Conservation (phyloP, 2,329 filamentous ascomycete species). For the Amylocarpus encephaloides region DNA sequence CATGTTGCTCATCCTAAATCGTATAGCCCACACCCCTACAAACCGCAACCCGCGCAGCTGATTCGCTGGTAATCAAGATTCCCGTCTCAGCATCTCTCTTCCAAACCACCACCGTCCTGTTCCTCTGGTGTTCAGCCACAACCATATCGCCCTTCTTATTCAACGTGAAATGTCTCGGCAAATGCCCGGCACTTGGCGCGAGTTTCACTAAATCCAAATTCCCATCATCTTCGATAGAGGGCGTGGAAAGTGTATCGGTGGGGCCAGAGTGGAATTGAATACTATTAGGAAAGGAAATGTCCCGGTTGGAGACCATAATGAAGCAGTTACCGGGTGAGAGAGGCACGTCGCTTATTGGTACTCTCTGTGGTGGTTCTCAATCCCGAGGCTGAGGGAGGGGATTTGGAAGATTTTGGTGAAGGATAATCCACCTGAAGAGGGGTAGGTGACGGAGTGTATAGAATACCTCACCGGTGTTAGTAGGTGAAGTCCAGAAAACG, state of each 20-base stretch:
- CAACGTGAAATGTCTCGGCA: conserved; percentile 39
- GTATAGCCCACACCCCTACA: conserved; percentile 5
- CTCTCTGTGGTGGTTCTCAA: conserved; percentile 6
- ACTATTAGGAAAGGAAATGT: conserved; percentile 9
- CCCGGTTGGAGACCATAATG: conserved; percentile 14
- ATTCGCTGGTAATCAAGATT: conserved; percentile 24
- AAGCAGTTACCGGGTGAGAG: conserved; percentile 13
- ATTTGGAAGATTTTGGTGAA: conserved; percentile 10
- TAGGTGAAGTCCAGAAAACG: conserved; percentile 33
- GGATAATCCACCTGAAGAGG: not conserved
- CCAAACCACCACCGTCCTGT: conserved; percentile 35
- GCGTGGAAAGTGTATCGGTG: conserved; percentile 38
- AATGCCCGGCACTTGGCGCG: conserved; percentile 38
- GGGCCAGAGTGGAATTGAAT: conserved; percentile 3
- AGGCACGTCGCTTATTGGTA: conserved; percentile 7
- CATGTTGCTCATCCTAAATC: conserved; percentile 2
- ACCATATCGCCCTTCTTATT: conserved; percentile 37
- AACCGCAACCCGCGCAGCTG: not conserved
- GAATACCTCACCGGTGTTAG: conserved; percentile 20
- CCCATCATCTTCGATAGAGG: conserved; percentile 32
- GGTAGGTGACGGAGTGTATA: conserved; percentile 28
- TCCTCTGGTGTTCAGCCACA: conserved; percentile 38
- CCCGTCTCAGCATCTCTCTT: conserved; percentile 36
- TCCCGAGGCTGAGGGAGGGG: conserved; percentile 7
- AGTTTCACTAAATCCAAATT: conserved; percentile 35